These are phyloP conservation scores for Leccinum solheimii DNA, from an alignment of 1,284 basidiomycete species.

Conservation along the genomic window DNA sequence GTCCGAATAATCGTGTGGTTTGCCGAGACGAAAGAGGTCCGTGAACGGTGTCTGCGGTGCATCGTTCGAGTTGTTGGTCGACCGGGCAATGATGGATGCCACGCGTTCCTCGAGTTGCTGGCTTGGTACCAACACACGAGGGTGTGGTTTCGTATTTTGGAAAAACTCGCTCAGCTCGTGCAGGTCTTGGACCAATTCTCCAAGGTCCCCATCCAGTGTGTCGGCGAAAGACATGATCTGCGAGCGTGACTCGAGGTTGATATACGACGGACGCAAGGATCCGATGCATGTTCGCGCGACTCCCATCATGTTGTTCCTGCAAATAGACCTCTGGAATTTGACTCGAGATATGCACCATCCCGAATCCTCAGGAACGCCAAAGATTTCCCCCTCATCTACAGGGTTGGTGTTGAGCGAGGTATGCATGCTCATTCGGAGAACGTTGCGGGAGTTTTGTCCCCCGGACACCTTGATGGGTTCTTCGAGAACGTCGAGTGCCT, in stretches of 20 bases:
- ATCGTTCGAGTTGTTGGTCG: slow-evolving; percentile 51
- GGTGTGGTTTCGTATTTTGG: slow-evolving; percentile 48
- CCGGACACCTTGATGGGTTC: slow-evolving; percentile 80
- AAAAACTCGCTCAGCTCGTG: slow-evolving; percentile 88
- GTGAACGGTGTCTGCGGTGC: slow-evolving; percentile 75
- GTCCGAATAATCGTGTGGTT: slow-evolving; percentile 41
- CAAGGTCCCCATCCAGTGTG: slow-evolving; percentile 64
- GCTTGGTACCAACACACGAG: slow-evolving; percentile 44
- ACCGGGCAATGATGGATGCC: slow-evolving; percentile 77
- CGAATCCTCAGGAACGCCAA: slow-evolving; percentile 77
- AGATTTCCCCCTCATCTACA: slow-evolving; percentile 66
- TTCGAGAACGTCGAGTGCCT: slow-evolving; percentile 90
- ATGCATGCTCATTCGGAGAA: slow-evolving; percentile 86
- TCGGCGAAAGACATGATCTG: slow-evolving; percentile 35
- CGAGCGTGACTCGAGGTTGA: slow-evolving; percentile 66
- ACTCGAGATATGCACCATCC: slow-evolving; percentile 84
- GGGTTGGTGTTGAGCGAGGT: slow-evolving; percentile 45
- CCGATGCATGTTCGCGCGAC: slow-evolving; percentile 84
- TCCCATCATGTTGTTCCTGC: slow-evolving; percentile 75
- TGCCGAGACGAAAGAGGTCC: slow-evolving; percentile 70
- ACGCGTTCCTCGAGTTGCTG: slow-evolving; percentile 72
- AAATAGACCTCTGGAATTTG: slow-evolving; percentile 59
- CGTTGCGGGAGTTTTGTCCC: slow-evolving; percentile 77
- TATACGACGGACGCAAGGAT: slow-evolving; percentile 69
- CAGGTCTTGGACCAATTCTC: slow-evolving; percentile 82